Percentiles rank a stretch among this genome's conserved stretches.
phyloP scores from a whole-genome alignment of 2,329 filamentous ascomycete species.

The Verticillium isaacii region DNA sequence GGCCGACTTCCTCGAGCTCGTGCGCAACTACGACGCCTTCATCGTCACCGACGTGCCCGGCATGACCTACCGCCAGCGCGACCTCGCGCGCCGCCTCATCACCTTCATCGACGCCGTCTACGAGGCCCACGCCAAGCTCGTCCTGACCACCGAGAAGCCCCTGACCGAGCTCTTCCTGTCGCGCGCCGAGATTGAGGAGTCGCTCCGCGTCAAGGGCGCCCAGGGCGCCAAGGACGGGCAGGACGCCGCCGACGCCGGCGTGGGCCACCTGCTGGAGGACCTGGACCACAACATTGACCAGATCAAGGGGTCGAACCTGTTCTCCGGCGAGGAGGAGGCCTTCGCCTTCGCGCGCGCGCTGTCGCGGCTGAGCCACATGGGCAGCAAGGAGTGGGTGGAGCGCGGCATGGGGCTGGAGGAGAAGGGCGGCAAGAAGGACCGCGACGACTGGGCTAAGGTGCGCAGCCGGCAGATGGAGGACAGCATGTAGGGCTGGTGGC shows the following conservation, averaged over 20 bases:
- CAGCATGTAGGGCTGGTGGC: constrained; percentile 42
- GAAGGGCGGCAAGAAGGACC: constrained; percentile 59
- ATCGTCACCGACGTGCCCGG: constrained; percentile 86
- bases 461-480: constrained; percentile 66
- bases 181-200: constrained; percentile 60
- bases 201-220: constrained; percentile 27
- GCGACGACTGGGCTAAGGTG: constrained; percentile 60
- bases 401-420: constrained; percentile 64
- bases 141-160: constrained; percentile 84
- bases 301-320: constrained; percentile 80
- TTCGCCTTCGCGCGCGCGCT: constrained; percentile 93
- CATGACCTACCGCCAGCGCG: constrained; percentile 82
- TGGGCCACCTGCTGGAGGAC: constrained; percentile 83
- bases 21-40: constrained; percentile 86
- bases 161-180: constrained; percentile 83
- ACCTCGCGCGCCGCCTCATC: constrained; percentile 89
- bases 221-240: constrained; percentile 17
- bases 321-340: constrained; percentile 90
- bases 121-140: constrained; percentile 87
- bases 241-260: constrained; percentile 56
- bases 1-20: constrained; percentile 91
- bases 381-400: constrained; percentile 91
- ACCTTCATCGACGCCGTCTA: constrained; percentile 98
- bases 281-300: constrained; percentile 78
- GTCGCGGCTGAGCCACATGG: constrained; percentile 85